Percentiles rank a stretch among this genome's conserved stretches.
phyloP scores from a whole-genome alignment of 805 yeast species.

The Ogataea nitratoaversa region DNA sequence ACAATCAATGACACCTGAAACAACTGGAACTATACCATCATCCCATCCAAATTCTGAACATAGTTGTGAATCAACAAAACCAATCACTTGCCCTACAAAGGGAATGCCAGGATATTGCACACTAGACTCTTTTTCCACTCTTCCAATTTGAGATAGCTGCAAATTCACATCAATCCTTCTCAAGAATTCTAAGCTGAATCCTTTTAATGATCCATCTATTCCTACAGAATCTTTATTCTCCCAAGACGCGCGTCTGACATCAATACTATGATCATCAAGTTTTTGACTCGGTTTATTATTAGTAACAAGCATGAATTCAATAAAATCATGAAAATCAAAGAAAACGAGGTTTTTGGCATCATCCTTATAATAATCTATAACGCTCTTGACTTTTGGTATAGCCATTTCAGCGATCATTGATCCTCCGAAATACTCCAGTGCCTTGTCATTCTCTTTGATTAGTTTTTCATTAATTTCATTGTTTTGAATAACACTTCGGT shows the following conservation, averaged over 20 bases:
- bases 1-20: constrained; percentile 56
- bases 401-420: constrained; percentile 54
- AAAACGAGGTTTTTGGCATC: constrained; percentile 31
- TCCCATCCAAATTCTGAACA: constrained; percentile 4
- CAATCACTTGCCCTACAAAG: constrained; percentile 30
- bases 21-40: constrained; percentile 18
- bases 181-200: constrained; percentile 34
- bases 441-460: constrained; percentile 5
- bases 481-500: constrained; percentile 36
- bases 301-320: constrained; percentile 28
- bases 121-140: constrained; percentile 17
- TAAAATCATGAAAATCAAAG: constrained; percentile 49
- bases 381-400: constrained; percentile 44
- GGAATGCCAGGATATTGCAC: constrained; percentile 22
- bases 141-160: constrained; percentile 26
- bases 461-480: constrained; percentile 26
- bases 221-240: constrained; percentile 30
- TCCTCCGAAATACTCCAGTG: constrained; percentile 9
- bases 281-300: constrained; percentile 5
- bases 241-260: too few relatives aligned
- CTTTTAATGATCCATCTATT: constrained; percentile 55
- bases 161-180: constrained; percentile 11
- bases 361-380: constrained; percentile 21
- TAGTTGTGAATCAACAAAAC: constrained; percentile 7
- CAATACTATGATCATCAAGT: too few relatives aligned